A percentile compares a stretch with the other conserved stretches of the same genome.
Conservation (phyloP, 1,284 basidiomycete species). For the Ganoderma resinaceum region DNA sequence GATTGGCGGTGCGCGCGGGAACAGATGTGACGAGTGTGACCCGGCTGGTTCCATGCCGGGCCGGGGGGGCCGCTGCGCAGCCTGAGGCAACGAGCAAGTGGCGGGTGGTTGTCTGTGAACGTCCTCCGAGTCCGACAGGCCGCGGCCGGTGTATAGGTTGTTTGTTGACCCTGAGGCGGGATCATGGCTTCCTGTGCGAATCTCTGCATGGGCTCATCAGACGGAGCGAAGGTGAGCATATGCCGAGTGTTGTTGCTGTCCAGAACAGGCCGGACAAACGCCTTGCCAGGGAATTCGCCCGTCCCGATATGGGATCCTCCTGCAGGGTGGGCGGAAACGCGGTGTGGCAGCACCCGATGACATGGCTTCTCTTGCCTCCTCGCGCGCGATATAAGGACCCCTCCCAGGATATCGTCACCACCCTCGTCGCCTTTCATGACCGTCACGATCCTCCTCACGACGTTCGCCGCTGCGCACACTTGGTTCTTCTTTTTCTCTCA, state of each 20-base stretch:
- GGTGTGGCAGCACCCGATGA: conserved; percentile 19
- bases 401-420: conserved; percentile 10
- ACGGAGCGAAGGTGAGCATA: conserved; percentile 2
- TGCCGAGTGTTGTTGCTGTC: conserved; percentile 8
- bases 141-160: background rate
- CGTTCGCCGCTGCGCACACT: background rate
- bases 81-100: background rate
- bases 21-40: background rate
- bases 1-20: conserved; percentile 17
- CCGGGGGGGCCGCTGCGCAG: background rate
- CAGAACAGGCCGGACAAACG: background rate
- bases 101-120: conserved; percentile 1
- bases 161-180: background rate
- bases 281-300: conserved; percentile 13
- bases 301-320: conserved; percentile 29
- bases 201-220: conserved; percentile 2
- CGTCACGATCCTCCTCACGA: conserved; percentile 2
- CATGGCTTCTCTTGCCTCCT: conserved; percentile 22
- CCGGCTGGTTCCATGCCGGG: background rate
- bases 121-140: background rate
- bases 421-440: conserved; percentile 16
- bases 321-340: conserved; percentile 22
- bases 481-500: background rate
- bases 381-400: conserved; percentile 12
- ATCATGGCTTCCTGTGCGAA: background rate